phyloP scores from a whole-genome alignment of 805 yeast genomes.

The Phaffomyces thermotolerans region DNA sequence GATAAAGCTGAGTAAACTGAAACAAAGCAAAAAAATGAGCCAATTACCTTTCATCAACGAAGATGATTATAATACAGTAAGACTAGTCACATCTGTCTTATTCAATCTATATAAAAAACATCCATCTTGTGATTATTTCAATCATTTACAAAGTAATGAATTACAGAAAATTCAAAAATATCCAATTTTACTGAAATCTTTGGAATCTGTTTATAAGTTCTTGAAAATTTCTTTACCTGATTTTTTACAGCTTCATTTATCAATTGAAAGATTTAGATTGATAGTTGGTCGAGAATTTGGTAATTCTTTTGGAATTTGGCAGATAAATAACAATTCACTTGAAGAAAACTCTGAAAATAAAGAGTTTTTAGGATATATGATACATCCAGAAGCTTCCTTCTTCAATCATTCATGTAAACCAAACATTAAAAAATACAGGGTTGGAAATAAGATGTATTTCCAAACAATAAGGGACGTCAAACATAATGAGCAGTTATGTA shows the following conservation, averaged over 20 bases:
- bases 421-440: conserved; percentile 42
- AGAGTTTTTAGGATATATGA: conserved; percentile 53
- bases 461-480: conserved; percentile 33
- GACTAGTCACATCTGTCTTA: conserved; percentile 37
- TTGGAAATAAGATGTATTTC: conserved; percentile 34
- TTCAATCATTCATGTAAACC: conserved; percentile 64
- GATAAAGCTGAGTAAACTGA: conserved; percentile 24
- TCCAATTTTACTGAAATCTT: conserved; percentile 42
- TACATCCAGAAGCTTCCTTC: conserved; percentile 56
- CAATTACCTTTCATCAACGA: conserved; percentile 41
- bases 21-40: conserved; percentile 28
- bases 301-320: conserved; percentile 68
- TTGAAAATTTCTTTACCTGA: conserved; percentile 33
- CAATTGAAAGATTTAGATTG: conserved; percentile 33
- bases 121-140: conserved; percentile 24
- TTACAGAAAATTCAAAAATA: conserved; percentile 35
- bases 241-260: conserved; percentile 28
- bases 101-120: conserved; percentile 24
- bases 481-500: conserved; percentile 45
- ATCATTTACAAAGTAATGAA: conserved; percentile 46
- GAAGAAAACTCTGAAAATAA: conserved; percentile 33
- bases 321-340: conserved; percentile 25
- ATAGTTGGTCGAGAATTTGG: conserved; percentile 55
- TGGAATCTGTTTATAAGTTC: conserved; percentile 41
- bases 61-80: conserved; percentile 44